Evolutionary conservation across 73 alveolate genomes (phyloP).

Genomic region (Paramecium tetraurelia): DNA sequence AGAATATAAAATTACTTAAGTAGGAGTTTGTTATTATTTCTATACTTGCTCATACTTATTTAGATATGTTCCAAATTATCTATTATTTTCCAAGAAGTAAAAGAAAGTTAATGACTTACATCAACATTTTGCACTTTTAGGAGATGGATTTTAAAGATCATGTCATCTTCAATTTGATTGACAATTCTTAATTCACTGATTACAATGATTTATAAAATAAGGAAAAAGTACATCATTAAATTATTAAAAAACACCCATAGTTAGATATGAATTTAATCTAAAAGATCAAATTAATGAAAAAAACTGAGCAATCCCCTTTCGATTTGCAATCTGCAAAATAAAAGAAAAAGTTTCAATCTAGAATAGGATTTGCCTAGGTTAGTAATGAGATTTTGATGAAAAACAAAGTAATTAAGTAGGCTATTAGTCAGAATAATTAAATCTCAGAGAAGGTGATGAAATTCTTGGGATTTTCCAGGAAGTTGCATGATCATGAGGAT

Average conservation of each 20-base stretch:
- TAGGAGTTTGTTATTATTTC: neutral
- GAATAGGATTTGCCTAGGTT: neutral
- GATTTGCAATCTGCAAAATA: neutral
- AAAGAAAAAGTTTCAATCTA: neutral
- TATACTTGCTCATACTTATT: constrained; percentile 1
- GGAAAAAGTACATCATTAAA: neutral
- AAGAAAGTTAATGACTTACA: constrained; percentile 1
- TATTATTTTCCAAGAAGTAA: constrained; percentile 48
- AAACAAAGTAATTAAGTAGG: neutral
- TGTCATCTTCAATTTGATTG: neutral
- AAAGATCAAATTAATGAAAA: neutral
- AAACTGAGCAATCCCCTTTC: neutral
- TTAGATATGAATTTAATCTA: neutral
- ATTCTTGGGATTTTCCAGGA: neutral
- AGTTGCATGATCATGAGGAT: neutral
- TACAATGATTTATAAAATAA: neutral
- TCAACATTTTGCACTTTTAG: neutral
- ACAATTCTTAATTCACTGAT: neutral
- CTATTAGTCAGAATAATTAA: neutral
- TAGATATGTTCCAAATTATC: neutral
- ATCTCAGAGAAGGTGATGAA: neutral
- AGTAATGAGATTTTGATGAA: neutral
- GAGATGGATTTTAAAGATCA: constrained; percentile 28
- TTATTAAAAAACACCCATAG: neutral
- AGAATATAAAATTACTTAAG: neutral